Evolutionary conservation across 768 basidiomycete genomes (phyloP), one percentile per base, ranked within the genome.

Genomic region (Russula sp.): DNA sequence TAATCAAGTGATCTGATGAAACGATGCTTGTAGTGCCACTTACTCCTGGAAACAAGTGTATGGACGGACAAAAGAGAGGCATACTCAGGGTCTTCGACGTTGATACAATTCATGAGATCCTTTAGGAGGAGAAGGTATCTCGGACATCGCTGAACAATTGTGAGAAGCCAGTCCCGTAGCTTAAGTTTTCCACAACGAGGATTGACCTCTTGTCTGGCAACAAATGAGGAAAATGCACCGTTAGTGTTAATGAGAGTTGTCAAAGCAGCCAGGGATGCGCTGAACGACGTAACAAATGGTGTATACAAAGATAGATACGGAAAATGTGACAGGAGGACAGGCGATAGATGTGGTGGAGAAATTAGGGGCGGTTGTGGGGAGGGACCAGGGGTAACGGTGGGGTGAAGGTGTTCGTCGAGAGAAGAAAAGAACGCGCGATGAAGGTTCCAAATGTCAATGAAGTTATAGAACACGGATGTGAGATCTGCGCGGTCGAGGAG

Each of bases 391-490:
- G 24, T 14, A 42, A 13, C 42, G 53, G 46, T 26, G 70, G 70
- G 38, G 68, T 68, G 79, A 63, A 79, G 69, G 55, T 83, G 77
- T 48, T 76, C 73, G 9, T 83, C 79, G 32, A 92, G 79, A 2
- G 86, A 81, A 7, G 81, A 77, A 63, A 85, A 84, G 75, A 92
- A 88, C 2, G 88, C 83, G 57, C 83, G 88, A 75, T 92, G 90
- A 49, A 92, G 80, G 70, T 92, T 93, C 92, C 89, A 92, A 38
- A 94, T 93, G 74, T 94, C 92, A 71, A 92, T 87, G 67, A 94
- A 92, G 73, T 93, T 93, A 66, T 88, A 89, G 74, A 94, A 94
- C 40, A 93, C 78, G 14, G 85, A 80, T 0, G 86, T 89, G 62
- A 94, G 81, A 51, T 85, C 81, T 3, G 82, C 74, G 62, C 89